phyloP scores from a whole-genome alignment of 208 protist genomes.

The Tritrichomonas musculus region DNA sequence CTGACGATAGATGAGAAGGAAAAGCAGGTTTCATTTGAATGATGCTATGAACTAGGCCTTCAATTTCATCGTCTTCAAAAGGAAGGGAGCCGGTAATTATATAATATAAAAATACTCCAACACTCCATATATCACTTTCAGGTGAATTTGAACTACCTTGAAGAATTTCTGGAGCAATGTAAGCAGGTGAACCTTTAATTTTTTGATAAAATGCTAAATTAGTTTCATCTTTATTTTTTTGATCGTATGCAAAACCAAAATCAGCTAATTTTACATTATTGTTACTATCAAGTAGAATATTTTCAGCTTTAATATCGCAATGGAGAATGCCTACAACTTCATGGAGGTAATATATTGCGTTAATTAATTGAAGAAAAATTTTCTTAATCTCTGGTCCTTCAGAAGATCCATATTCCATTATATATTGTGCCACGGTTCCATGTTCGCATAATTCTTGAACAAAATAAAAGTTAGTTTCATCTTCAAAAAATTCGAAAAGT shows the following conservation, averaged over 20 bases:
- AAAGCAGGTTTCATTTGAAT: background rate
- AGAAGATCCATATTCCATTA: background rate
- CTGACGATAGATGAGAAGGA: background rate
- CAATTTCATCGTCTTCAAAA: background rate
- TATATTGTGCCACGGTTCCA: background rate
- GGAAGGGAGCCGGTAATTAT: background rate
- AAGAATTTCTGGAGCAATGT: background rate
- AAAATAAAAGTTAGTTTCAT: background rate
- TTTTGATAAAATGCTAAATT: too few relatives aligned
- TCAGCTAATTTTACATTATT: background rate
- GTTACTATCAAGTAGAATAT: background rate
- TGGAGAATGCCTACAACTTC: background rate
- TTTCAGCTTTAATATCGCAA: conserved; percentile 9
- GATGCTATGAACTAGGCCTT: background rate
- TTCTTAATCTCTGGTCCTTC: background rate
- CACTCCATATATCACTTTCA: background rate
- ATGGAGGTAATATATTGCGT: background rate
- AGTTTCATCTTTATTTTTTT: background rate
- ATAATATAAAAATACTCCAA: background rate
- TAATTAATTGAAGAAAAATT: background rate
- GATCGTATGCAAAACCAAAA: background rate
- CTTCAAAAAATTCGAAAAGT: background rate
- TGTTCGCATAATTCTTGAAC: background rate
- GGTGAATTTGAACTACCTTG: background rate
- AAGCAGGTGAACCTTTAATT: too few relatives aligned